Percentiles rank a stretch among this genome's conserved stretches.
Evolutionary conservation across 257 asterid species (phyloP).

Genomic region (Fraxinus anomala): DNA sequence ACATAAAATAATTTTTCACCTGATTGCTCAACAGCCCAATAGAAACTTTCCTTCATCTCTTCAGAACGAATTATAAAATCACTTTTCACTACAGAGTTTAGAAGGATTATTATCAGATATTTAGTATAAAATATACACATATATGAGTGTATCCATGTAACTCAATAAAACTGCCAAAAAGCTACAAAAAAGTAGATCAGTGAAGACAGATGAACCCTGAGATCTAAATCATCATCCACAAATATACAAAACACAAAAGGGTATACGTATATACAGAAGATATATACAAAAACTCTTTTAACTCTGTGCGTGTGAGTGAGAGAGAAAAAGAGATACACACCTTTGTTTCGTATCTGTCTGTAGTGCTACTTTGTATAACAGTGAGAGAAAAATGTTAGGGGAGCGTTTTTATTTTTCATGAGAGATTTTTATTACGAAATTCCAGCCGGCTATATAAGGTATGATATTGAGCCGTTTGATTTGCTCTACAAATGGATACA

Average conservation of each 20-base stretch:
- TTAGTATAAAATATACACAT: neutral
- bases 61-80: neutral
- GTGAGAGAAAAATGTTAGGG: neutral
- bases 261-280: neutral
- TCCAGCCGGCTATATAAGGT: neutral
- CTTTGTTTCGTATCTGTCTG: neutral
- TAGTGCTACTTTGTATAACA: neutral
- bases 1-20: neutral
- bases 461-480: neutral
- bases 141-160: neutral
- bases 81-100: neutral
- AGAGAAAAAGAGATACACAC: neutral
- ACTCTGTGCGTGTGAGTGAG: neutral
- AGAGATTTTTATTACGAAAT: slow-evolving; percentile 1
- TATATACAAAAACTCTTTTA: neutral
- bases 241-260: neutral
- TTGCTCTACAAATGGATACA: neutral
- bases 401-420: neutral
- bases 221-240: neutral
- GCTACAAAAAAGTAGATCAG: neutral
- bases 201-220: neutral
- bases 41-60: neutral
- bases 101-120: neutral
- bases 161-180: neutral
- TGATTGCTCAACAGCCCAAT: neutral